These are phyloP conservation scores for Pyrenula aspistea DNA, from an alignment of 495 filamentous ascomycete species.

Conservation along the genomic window DNA sequence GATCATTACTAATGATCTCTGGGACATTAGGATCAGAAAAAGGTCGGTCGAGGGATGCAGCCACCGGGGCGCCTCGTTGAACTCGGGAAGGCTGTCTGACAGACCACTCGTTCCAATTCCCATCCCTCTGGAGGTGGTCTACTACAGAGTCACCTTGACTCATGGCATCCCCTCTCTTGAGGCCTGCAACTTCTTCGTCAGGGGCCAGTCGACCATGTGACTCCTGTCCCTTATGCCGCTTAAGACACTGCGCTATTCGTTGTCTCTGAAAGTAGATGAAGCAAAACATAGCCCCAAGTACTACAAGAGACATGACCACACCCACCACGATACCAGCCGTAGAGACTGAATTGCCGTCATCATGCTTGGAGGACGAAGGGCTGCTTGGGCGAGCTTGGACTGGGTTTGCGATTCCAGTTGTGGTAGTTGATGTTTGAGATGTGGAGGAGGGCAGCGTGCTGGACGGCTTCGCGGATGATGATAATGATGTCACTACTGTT, in stretches of 20 bases:
- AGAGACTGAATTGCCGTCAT: neutral
- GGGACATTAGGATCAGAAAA: neutral
- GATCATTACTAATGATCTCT: neutral
- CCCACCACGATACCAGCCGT: neutral
- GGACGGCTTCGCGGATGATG: neutral
- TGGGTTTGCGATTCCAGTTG: neutral
- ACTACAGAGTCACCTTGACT: neutral
- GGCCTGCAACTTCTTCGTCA: neutral
- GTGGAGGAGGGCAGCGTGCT: neutral
- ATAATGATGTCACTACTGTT: neutral
- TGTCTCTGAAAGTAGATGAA: neutral
- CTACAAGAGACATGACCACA: neutral
- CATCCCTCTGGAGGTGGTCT: neutral
- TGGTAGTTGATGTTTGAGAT: neutral
- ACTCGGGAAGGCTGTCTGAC: neutral
- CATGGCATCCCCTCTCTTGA: neutral
- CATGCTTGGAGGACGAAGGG: neutral
- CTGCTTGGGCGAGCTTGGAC: neutral
- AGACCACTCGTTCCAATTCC: neutral
- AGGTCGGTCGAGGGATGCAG: neutral
- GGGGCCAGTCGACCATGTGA: neutral
- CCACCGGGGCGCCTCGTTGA: neutral
- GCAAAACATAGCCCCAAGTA: neutral
- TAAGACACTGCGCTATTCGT: neutral
- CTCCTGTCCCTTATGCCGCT: neutral